Evolutionary conservation across 768 basidiomycete species (phyloP).

Genomic region (Naganishia onofrii): DNA sequence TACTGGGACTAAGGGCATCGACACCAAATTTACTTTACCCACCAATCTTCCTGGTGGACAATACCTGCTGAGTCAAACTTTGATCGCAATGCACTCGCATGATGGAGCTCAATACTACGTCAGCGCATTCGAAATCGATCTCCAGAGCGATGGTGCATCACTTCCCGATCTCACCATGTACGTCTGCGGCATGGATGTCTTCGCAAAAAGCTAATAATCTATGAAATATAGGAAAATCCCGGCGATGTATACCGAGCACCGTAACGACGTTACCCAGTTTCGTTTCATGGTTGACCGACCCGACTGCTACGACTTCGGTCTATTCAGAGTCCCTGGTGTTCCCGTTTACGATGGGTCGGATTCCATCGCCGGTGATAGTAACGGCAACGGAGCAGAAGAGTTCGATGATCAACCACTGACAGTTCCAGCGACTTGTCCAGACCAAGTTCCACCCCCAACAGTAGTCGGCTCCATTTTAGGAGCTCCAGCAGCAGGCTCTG

Average conservation of each 20-base stretch:
- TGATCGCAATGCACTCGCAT: neutral
- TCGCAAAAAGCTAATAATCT: neutral
- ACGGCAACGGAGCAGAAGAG: neutral
- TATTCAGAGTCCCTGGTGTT: constrained; percentile 9
- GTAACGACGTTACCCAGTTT: neutral
- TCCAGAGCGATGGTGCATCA: neutral
- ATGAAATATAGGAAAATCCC: constrained; percentile 1
- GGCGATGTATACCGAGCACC: neutral
- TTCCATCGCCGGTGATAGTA: neutral
- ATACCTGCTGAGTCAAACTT: constrained; percentile 9
- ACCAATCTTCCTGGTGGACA: neutral
- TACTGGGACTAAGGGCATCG: neutral
- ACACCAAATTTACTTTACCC: neutral
- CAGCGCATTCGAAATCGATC: constrained; percentile 1
- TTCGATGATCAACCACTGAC: neutral
- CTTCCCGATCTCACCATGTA: too few species aligned
- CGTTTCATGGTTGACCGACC: neutral
- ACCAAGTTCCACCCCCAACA: too few species aligned
- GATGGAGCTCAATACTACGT: constrained; percentile 1
- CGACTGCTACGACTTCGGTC: neutral
- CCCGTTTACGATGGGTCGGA: constrained; percentile 6
- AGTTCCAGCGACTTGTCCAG: neutral
- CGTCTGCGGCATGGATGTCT: too few species aligned
- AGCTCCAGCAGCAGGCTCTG: neutral
- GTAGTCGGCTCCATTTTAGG: too few species aligned